phyloP scores from a whole-genome alignment of 1,139 yeast genomes.

The Eremothecium gossypii region DNA sequence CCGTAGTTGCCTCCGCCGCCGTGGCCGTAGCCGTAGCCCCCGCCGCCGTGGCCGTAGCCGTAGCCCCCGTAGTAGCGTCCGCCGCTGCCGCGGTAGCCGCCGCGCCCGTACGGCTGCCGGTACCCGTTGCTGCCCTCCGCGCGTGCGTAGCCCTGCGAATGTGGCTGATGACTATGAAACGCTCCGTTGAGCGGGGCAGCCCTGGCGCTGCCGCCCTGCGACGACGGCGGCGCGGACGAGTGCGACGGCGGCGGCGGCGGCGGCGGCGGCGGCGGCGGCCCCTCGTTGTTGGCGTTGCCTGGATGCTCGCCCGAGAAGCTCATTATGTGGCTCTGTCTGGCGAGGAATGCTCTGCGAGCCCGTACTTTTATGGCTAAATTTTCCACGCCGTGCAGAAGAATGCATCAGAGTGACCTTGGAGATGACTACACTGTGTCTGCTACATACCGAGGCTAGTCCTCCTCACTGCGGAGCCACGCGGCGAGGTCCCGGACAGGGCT shows the following conservation, averaged over 20 bases:
- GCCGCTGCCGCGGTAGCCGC: neutral
- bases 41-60: neutral
- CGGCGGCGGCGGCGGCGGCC: conserved; percentile 1
- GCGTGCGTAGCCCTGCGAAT: conserved; percentile 2
- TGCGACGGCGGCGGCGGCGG: neutral
- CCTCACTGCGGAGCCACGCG: conserved; percentile 45
- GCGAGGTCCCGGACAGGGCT: conserved; percentile 46
- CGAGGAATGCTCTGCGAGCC: no score
- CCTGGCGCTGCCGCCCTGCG: neutral
- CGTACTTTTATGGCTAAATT: no score
- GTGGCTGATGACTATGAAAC: conserved; percentile 1
- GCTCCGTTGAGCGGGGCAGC: neutral
- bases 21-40: neutral
- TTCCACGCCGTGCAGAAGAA: no score
- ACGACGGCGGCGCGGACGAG: conserved; percentile 1
- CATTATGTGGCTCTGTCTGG: no score
- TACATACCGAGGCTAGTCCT: conserved; percentile 16
- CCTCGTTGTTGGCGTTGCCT: no score
- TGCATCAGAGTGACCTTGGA: no score
- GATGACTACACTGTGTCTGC: no score
- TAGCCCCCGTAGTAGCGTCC: neutral
- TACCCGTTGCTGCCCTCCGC: no score
- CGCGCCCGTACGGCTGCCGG: neutral
- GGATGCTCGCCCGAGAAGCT: no score
- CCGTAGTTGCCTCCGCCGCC: conserved; percentile 5